phyloP scores from a whole-genome alignment of 768 basidiomycete genomes.

The Nidula microcarpa region DNA sequence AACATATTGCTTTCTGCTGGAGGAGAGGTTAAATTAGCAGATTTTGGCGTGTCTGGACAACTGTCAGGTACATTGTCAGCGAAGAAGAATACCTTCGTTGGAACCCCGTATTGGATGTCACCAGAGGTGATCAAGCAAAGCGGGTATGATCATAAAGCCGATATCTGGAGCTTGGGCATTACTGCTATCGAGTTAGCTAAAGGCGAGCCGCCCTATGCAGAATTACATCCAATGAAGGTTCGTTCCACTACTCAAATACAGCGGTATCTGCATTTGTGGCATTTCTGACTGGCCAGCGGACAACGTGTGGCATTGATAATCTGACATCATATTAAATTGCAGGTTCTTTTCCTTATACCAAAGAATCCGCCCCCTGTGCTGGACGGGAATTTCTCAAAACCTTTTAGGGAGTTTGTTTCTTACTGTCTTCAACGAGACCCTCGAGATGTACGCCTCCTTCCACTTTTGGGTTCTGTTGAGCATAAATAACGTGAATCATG shows the following conservation, averaged over 20 bases:
- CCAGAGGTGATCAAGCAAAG: conserved; percentile 99
- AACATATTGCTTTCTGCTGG: conserved; percentile 90
- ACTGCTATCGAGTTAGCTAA: conserved; percentile 97
- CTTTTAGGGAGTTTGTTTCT: conserved; percentile 92
- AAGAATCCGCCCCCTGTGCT: conserved; percentile 94
- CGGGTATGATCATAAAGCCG: conserved; percentile 98
- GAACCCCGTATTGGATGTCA: conserved; percentile 99
- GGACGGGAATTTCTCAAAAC: conserved; percentile 87
- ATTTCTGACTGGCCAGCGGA: not conserved
- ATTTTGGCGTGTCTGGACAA: conserved; percentile 98
- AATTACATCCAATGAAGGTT: conserved; percentile 99
- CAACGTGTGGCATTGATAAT: not conserved
- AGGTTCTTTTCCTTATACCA: conserved; percentile 98
- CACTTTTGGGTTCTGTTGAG: not conserved
- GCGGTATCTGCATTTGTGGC: not conserved
- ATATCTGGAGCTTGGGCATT: conserved; percentile 98
- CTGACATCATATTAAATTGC: not conserved
- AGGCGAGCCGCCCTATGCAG: conserved; percentile 97
- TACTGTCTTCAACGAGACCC: conserved; percentile 95
- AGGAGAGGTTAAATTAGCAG: conserved; percentile 96
- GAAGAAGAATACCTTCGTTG: conserved; percentile 98
- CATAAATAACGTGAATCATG: not conserved
- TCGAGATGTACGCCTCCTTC: conserved; percentile 58
- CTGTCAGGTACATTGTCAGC: conserved; percentile 88
- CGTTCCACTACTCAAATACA: conserved; percentile 9